phyloP scores from a whole-genome alignment of 1,139 yeast genomes.

The Fermentozyma sake region DNA sequence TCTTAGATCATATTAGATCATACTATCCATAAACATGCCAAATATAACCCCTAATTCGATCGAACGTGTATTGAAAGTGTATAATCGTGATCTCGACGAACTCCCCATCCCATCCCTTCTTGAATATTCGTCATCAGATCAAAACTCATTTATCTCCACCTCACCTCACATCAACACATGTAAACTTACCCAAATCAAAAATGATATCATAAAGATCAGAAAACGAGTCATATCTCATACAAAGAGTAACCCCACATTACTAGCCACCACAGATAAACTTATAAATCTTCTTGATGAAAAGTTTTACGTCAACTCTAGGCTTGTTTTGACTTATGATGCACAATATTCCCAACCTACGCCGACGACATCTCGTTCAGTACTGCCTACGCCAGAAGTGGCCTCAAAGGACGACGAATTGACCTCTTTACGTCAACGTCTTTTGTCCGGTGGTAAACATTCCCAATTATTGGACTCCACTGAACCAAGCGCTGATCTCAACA shows the following conservation, averaged over 20 bases:
- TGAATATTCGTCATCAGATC: slow-evolving; percentile 5
- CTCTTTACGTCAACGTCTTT: slow-evolving; percentile 23
- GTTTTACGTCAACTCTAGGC: slow-evolving; percentile 9
- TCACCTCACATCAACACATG: slow-evolving; percentile 23
- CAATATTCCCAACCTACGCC: no score
- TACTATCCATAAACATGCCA: no score
- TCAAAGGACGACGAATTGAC: slow-evolving; percentile 15
- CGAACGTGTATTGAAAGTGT: slow-evolving; percentile 8
- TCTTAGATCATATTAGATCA: no score
- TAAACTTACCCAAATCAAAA: slow-evolving; percentile 16
- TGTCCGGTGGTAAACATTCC: slow-evolving; percentile 20
- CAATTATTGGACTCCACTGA: slow-evolving; percentile 10
- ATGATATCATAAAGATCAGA: slow-evolving; percentile 8
- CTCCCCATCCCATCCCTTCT: slow-evolving; percentile 13
- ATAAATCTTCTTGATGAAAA: slow-evolving; percentile 2
- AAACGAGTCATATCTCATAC: no score
- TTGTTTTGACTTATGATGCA: slow-evolving; percentile 11
- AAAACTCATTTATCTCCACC: slow-evolving; percentile 2
- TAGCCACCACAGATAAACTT: no score
- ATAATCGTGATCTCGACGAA: slow-evolving; percentile 11
- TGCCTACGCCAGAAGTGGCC: slow-evolving; percentile 2
- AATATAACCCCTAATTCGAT: no score
- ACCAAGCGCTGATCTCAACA: slow-evolving; percentile 18
- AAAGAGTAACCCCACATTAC: no score
- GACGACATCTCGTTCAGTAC: no score